Base-by-base conservation (phyloP, 139 green algal species). In the Astrephomene gubernaculifera region DNA sequence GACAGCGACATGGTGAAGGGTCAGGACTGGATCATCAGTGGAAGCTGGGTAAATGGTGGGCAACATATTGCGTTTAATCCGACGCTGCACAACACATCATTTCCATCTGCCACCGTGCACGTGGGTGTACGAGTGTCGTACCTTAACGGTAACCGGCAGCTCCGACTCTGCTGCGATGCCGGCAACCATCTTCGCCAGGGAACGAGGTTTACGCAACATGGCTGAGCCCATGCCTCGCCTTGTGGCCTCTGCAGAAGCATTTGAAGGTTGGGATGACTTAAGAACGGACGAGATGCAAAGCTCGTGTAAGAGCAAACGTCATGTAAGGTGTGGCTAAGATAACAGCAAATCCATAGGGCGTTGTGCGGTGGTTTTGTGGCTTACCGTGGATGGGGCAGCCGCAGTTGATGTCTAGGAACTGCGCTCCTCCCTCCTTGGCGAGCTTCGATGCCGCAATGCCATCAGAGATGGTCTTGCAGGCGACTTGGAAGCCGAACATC, bases 61-160 rank as follows among this genome's bases (percentile, higher is more conserved):
- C 49, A 57, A 17, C 49, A 17, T 25, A 12, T 25, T 17, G 49
- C 12, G 12, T 57, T 17, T 17, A 17, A 25, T 17, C 49, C 49
- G 49, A 25, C 12, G 12, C 12, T 12, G 12, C 49, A 25, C 12
- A 12, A 57, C 12, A 57, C 12, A 25, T 12, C 49, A 57, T 17
- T 57, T 57, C 12, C 49, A 57, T 17, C 12, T 17, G 49, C 49
- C 12, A 25, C 49, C 49, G 17, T 12, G 12, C 12, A 12, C 12
- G 49, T 17, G 49, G 17, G 49, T 17, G 12, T 57, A 17, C 49
- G 12, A 12, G 49, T 25, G 49, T 17, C 49, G 49, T 33, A 91
- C 79, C 74, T 98, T 98, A 61, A 98, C 95, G 0, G 95, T 98
- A 6, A 98, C 83, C 17, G 96, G 96, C 43, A 98, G 85, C 33